phyloP scores from a whole-genome alignment of 2,329 filamentous ascomycete genomes.

The Fusarium bactridioides region DNA sequence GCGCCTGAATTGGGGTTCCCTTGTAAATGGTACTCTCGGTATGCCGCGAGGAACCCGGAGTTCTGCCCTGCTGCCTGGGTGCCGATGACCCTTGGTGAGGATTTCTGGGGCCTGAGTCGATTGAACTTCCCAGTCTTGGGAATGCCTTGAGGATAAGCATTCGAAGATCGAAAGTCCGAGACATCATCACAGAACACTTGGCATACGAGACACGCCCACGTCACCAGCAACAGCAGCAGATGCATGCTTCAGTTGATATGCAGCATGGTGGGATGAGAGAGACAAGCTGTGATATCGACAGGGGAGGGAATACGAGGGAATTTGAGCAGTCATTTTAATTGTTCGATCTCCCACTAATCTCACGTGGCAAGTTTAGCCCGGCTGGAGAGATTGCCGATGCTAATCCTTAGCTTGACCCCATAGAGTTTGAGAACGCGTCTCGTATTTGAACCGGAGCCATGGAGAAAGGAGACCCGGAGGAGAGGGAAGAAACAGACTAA shows the following conservation, averaged over 20 bases:
- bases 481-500: fast-evolving
- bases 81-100: not conserved
- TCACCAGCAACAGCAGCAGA: constrained; percentile 2
- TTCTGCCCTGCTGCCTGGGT: not conserved
- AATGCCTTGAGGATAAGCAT: not conserved
- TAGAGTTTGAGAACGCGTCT: not conserved
- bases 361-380: not conserved
- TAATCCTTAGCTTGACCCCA: not conserved
- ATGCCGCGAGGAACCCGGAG: not conserved
- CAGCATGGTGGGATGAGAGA: not conserved
- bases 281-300: not conserved
- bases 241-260: not conserved
- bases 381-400: not conserved
- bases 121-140: not conserved
- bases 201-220: constrained; percentile 3
- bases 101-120: not conserved
- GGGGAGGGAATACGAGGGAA: not conserved
- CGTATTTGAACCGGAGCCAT: not conserved
- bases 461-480: not conserved
- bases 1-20: not conserved
- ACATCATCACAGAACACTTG: not conserved
- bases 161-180: not conserved
- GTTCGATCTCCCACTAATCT: not conserved
- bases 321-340: not conserved
- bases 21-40: not conserved